A percentile compares a stretch with the other conserved stretches of the same genome.
phyloP scores from a whole-genome alignment of 306 rosid genomes.

The Fragaria vesca region DNA sequence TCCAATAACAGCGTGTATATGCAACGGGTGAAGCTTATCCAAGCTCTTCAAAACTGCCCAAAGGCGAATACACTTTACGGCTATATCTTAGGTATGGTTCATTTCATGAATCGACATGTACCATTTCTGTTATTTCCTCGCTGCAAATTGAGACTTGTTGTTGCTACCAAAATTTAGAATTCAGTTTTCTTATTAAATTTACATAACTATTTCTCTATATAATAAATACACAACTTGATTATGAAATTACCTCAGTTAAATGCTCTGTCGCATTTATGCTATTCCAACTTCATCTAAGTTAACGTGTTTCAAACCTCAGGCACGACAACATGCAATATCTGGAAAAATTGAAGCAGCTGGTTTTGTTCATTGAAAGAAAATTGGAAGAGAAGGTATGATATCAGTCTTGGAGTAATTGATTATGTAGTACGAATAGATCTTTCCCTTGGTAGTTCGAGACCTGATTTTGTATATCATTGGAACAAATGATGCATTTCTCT shows the following conservation, averaged over 20 bases:
- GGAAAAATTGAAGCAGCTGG: conserved; percentile 91
- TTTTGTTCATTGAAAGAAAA: conserved; percentile 75
- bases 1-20: conserved; percentile 59
- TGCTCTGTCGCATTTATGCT: neutral
- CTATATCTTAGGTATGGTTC: conserved; percentile 68
- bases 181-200: neutral
- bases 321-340: conserved; percentile 85
- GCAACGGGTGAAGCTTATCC: conserved; percentile 93
- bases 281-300: conserved; percentile 1
- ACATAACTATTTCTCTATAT: neutral
- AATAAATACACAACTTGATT: neutral
- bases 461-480: neutral
- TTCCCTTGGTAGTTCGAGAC: conserved; percentile 15
- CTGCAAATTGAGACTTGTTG: too few species aligned
- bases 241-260: neutral
- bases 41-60: conserved; percentile 65
- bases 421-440: neutral
- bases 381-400: conserved; percentile 81
- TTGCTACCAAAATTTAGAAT: neutral
- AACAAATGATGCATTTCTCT: neutral
- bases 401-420: neutral
- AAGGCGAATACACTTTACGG: conserved; percentile 85
- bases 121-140: conserved; percentile 16
- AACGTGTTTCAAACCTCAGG: conserved; percentile 40
- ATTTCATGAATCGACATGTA: neutral